Evolutionary conservation across 306 rosid genomes (phyloP), one percentile per base, ranked within the genome.

Genomic region (Gleditsia sinensis): DNA sequence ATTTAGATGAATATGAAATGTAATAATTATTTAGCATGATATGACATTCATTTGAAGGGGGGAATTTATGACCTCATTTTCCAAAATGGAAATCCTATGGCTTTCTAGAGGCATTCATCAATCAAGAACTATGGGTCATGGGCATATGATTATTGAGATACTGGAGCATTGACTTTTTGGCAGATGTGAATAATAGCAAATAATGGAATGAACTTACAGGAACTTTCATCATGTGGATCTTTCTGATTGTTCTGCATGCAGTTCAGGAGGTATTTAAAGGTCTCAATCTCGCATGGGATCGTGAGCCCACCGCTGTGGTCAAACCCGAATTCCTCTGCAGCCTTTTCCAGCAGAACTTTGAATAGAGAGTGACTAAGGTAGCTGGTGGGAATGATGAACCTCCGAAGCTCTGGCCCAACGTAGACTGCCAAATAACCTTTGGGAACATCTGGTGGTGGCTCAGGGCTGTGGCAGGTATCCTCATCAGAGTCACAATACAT

Each of bases 341-440:
- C 88, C 83, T 93, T 91, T 75, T 93, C 94, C 58, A 94, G 81
- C 91, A 94, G 60, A 64, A 84, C 67, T 75, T 91, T 94, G 81
- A 94, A 94, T 7, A 91, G 75, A 21, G 90, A 71, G 75, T 94
- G 98, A 71, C 85, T 85, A 17, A 94, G 97, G 82, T 94, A 91
- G 67, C 71, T 79, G 11, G 98, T 94, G 46, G 97, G 98, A 37
- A 94, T 88, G 71, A 94, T 90, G 81, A 94, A 94, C 84, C 97
- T 87, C 71, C 94, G 84, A 48, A 86, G 96, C 91, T 94, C 96
- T 0, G 83, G 89, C 33, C 98, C 98, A 1, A 94, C 97, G 60
- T 94, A 94, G 24, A 94, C 97, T 1, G 98, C 98, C 87, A 94
- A 78, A 61, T 86, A 94, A n/a, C 98, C 98, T 75, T 84, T 78